phyloP scores from a whole-genome alignment of 2,329 filamentous ascomycete species.

The Colletotrichum melonis region DNA sequence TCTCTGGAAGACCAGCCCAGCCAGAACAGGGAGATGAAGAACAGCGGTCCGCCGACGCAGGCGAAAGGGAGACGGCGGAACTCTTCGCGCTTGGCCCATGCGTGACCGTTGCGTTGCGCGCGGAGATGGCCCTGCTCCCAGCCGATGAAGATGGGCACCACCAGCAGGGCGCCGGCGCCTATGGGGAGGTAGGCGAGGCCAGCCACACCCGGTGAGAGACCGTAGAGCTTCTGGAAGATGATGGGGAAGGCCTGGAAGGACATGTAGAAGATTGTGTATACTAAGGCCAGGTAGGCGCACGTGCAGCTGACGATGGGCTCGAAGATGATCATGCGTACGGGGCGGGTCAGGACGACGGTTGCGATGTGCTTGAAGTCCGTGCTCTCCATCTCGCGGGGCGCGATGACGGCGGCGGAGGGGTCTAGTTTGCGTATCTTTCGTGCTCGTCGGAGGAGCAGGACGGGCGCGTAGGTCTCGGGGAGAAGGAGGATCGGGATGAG shows the following conservation, averaged over 20 bases:
- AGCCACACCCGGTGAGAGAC: conserved; percentile 70
- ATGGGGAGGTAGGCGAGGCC: conserved; percentile 78
- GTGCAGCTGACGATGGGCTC: conserved; percentile 80
- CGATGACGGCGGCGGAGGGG: conserved; percentile 62
- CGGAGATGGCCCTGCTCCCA: conserved; percentile 55
- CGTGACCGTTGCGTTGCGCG: conserved; percentile 45
- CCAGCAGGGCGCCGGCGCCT: conserved; percentile 69
- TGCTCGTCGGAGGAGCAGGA: conserved; percentile 68
- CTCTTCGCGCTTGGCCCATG: conserved; percentile 73
- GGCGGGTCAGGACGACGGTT: conserved; percentile 77
- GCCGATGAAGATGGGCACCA: conserved; percentile 70
- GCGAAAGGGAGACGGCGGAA: conserved; percentile 78
- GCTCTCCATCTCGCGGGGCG: conserved; percentile 72
- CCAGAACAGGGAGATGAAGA: conserved; percentile 68
- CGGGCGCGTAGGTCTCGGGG: conserved; percentile 72
- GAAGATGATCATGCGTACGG: conserved; percentile 76
- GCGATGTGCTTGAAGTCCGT: conserved; percentile 67
- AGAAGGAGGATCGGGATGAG: conserved; percentile 72
- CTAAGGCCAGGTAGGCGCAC: conserved; percentile 77
- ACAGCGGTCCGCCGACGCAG: conserved; percentile 75
- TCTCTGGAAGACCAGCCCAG: conserved; percentile 68
- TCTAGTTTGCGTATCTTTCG: conserved; percentile 66
- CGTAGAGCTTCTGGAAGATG: conserved; percentile 74
- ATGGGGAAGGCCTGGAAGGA: conserved; percentile 81
- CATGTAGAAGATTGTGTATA: conserved; percentile 76